These are phyloP conservation scores for Fomitopsis pulvina DNA, from an alignment of 768 basidiomycete species.

Conservation along the genomic window DNA sequence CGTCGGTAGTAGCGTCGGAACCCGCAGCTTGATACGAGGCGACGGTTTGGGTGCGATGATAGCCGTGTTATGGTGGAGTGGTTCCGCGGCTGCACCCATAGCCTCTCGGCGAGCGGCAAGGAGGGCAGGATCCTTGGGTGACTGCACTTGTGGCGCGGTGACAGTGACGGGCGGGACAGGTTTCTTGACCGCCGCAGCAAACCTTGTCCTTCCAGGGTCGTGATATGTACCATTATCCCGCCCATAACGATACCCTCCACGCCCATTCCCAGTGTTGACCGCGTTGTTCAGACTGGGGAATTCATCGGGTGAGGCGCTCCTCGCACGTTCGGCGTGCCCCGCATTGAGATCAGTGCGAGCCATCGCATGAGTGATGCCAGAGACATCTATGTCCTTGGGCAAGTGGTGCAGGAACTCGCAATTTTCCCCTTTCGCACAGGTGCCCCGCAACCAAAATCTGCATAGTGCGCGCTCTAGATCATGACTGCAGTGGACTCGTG, in stretches of 20 bases:
- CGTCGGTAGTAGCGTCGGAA: slow-evolving; percentile 82
- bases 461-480: slow-evolving; percentile 91
- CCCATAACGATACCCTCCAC: slow-evolving; percentile 30
- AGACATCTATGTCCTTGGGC: slow-evolving; percentile 78
- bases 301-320: slow-evolving; percentile 47
- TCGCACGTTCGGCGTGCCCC: slow-evolving; percentile 30
- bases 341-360: slow-evolving; percentile 56
- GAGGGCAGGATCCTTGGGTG: slow-evolving; percentile 28
- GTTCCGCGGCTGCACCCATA: slow-evolving; percentile 55
- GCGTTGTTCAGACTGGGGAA: slow-evolving; percentile 56
- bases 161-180: slow-evolving; percentile 26
- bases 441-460: slow-evolving; percentile 96
- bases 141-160: slow-evolving; percentile 15
- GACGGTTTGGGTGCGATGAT: slow-evolving; percentile 78
- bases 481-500: slow-evolving; percentile 47
- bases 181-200: slow-evolving; percentile 87
- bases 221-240: slow-evolving; percentile 38
- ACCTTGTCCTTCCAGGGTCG: slow-evolving; percentile 86
- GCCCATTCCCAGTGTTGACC: slow-evolving; percentile 39
- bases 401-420: slow-evolving; percentile 96
- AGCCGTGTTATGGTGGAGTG: slow-evolving; percentile 56
- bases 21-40: slow-evolving; percentile 76
- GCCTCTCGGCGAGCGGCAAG: slow-evolving; percentile 47
- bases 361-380: slow-evolving; percentile 61
- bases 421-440: slow-evolving; percentile 92